Base-by-base conservation (phyloP, 805 yeast species). In the Candida krabiensis region DNA sequence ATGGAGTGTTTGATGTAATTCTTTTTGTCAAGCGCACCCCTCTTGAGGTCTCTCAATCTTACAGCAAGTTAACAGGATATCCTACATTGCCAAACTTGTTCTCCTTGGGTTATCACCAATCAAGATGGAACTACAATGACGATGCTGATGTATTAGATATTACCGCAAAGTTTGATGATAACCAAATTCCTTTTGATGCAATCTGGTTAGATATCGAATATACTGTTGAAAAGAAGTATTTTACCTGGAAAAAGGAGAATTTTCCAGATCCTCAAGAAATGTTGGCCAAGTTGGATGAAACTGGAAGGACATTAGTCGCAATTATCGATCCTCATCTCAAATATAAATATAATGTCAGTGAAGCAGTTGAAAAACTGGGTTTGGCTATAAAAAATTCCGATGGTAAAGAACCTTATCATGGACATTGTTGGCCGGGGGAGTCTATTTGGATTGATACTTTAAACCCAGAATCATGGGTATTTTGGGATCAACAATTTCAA, bases 381-480 rank as follows among this genome's bases (percentile, higher is more conserved):
- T 69, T 88, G 15, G 52, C 49, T 5, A 46, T 53, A 15, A 60
- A 66, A 44, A 66, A 75, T 33, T 33, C 55, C 2, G 59, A 62
- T 2, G 81, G 79, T 18, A 56, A 69, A 1, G 63, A 77, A 2
- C 38, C 52, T 4, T 90, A 70, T 58, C 70, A 77, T 34, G 98
- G 96, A 3, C 95, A 88, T 60, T 93, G 98, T 62, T 93, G 99
- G 99, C 97, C 99, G 2, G 99, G 98, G 1, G 88, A 86, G 49
- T 85, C 96, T 0, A 70, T 88, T 6, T 93, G 98, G 98, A 78
- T 93, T 39, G 99, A 93, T 52, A 73, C 96, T 0, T 62, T 90
- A 40, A 77, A 81, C 54, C 87, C 90, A 1, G 53, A 61, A 1
- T 75, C 89, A 1, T 73, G 66, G 38, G 55, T 58, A 4, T 71